Evolutionary conservation across 306 rosid species (phyloP).

Genomic region (Adenanthera pavonina): DNA sequence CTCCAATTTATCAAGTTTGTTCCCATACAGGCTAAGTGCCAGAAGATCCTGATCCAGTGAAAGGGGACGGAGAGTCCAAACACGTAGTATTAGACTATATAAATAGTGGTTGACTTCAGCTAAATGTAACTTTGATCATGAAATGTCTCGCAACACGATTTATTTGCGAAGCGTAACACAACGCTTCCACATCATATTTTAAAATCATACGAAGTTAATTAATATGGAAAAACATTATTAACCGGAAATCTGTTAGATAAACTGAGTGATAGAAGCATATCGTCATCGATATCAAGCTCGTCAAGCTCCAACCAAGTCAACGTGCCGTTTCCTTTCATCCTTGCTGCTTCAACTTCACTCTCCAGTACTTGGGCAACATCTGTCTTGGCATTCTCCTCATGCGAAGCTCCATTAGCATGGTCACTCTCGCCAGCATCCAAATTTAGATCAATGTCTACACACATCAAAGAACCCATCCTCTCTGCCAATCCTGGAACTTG

Average conservation of each 20-base stretch:
- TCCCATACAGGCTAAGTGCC: conserved; percentile 82
- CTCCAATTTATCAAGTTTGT: conserved; percentile 63
- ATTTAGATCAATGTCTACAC: conserved; percentile 64
- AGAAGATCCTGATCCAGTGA: conserved; percentile 64
- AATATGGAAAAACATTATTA: conserved; percentile 10
- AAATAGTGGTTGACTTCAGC: background rate
- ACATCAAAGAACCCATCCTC: conserved; percentile 91
- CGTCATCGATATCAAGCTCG: conserved; percentile 73
- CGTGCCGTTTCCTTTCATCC: conserved; percentile 51
- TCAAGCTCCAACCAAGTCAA: conserved; percentile 95
- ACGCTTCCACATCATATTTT: background rate
- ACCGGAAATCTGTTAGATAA: conserved; percentile 77
- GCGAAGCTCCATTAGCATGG: conserved; percentile 21
- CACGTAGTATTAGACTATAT: conserved; percentile 7
- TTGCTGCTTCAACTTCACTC: conserved; percentile 56
- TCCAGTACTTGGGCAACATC: conserved; percentile 57
- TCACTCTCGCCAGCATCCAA: conserved; percentile 49
- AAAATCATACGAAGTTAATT: background rate
- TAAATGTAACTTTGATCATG: background rate
- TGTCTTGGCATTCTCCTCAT: conserved; percentile 35
- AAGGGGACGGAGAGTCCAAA: background rate
- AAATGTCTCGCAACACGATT: background rate
- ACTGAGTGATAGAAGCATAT: conserved; percentile 61
- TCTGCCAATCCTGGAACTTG: conserved; percentile 88
- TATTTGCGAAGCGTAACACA: background rate